Evolutionary conservation across 495 filamentous ascomycete genomes (phyloP), one percentile per base, ranked within the genome.

Genomic region (Neurospora sublineolata): DNA sequence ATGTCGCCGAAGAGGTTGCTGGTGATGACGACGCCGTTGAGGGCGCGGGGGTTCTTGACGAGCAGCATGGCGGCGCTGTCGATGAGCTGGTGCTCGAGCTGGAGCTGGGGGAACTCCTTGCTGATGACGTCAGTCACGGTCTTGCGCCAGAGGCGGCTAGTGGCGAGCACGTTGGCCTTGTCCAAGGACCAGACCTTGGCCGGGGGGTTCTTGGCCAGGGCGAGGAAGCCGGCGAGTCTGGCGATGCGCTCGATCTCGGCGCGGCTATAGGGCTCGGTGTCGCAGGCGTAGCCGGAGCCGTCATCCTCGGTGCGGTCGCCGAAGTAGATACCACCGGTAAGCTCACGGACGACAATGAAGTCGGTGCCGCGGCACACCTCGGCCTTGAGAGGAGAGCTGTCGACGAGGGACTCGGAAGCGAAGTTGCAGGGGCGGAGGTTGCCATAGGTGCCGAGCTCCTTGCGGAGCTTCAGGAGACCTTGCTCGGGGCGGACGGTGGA

Each of bases 341-440:
- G 83, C 82, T 99, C 95, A 68, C 95, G 93, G 74, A 99, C 89
- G 80, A 99, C 90, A 83, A 91, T 94, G 84, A 99, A 95, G 87
- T 98, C 90, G 75, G 91, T 92, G 74, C 92, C 94, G 68, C 89
- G 87, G 87, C 92, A 96, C 67, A 99, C 86, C 6, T 90, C 86
- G 68, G 91, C 91, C 81, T 96, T 97, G 68, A 99, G 89, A 0
- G 95, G 95, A 12, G 94, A 97, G 83, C 84, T 86, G 46, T 93
- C 89, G 82, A 97, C 89, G 64, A 99, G 92, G 38, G 89, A 87
- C 70, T 94, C 92, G 36, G 94, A 93, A 44, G 94, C 93, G 85
- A 99, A 99, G 87, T 90, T 94, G 89, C 95, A 99, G 6, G 95
- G 95, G 4, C 95, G 93, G 67, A 99, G 91, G 88, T 99, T 99